These are phyloP conservation scores for Aspergillus ellipticus DNA, from an alignment of 495 filamentous ascomycete species.

Conservation along the genomic window DNA sequence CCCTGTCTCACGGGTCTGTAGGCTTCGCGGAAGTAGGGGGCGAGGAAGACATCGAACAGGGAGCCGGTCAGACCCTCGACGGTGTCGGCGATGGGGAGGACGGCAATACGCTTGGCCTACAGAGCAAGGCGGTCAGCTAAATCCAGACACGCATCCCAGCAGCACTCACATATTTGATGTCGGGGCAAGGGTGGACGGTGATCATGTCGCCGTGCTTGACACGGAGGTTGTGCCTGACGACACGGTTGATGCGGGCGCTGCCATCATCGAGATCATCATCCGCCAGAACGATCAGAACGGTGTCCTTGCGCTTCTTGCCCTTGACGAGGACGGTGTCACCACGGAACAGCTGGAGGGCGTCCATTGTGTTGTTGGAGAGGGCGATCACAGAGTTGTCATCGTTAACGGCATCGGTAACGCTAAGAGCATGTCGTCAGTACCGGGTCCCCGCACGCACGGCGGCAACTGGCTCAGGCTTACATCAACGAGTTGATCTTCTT, in stretches of 20 bases:
- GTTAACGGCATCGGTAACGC: constrained; percentile 95
- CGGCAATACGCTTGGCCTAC: constrained; percentile 97
- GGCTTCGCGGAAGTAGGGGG: constrained; percentile 98
- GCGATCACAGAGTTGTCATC: constrained; percentile 99
- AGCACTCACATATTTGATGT: constrained; percentile 95
- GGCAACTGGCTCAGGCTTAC: constrained; percentile 47
- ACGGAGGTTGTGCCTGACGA: constrained; percentile 94
- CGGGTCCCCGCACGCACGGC: neutral
- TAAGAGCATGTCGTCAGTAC: constrained; percentile 44
- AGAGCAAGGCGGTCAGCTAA: constrained; percentile 16
- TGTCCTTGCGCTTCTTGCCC: constrained; percentile 99
- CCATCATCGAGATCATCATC: constrained; percentile 98
- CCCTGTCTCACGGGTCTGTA: constrained; percentile 95
- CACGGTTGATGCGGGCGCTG: constrained; percentile 93
- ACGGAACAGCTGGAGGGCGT: constrained; percentile 94
- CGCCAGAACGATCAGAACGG: constrained; percentile 92
- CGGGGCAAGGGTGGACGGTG: constrained; percentile 97
- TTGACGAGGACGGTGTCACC: constrained; percentile 97
- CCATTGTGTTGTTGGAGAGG: constrained; percentile 98
- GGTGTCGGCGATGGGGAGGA: constrained; percentile 96
- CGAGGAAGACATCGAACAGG: constrained; percentile 97
- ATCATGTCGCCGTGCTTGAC: constrained; percentile 98
- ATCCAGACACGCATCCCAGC: neutral
- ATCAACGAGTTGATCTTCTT: constrained; percentile 99
- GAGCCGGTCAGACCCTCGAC: constrained; percentile 96